Evolutionary conservation across 768 basidiomycete genomes (phyloP).

Genomic region (Wakefieldia striispora): DNA sequence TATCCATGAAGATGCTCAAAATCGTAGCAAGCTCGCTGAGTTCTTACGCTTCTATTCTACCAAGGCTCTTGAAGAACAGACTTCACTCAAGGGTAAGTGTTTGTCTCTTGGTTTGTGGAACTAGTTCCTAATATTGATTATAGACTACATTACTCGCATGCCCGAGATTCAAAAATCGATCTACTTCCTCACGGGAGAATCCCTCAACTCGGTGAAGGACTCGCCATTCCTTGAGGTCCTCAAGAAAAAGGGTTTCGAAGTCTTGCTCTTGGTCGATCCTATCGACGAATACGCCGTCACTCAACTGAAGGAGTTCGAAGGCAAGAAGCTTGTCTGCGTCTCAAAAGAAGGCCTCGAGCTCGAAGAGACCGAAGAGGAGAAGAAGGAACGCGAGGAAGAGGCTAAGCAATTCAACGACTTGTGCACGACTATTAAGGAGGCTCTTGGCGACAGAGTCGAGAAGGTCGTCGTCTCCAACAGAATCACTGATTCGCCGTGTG

Average conservation of each 20-base stretch:
- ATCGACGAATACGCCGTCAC: constrained; percentile 99
- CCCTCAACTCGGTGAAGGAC: constrained; percentile 83
- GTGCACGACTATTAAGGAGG: constrained; percentile 95
- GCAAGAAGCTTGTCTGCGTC: constrained; percentile 95
- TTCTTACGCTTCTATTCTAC: constrained; percentile 99
- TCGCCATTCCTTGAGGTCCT: constrained; percentile 99
- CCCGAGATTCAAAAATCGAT: constrained; percentile 98
- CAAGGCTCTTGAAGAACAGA: constrained; percentile 86
- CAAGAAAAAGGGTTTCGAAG: constrained; percentile 99
- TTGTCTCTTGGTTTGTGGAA: background rate
- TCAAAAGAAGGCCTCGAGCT: constrained; percentile 99
- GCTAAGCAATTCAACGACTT: constrained; percentile 80
- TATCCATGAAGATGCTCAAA: constrained; percentile 98
- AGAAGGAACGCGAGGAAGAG: constrained; percentile 85
- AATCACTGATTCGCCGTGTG: constrained; percentile 94
- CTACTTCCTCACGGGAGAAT: constrained; percentile 99
- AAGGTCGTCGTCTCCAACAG: constrained; percentile 98
- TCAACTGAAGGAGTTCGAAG: constrained; percentile 98
- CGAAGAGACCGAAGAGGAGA: constrained; percentile 98
- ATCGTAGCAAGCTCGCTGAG: constrained; percentile 98
- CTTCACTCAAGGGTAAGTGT: constrained; percentile 83
- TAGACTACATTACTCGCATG: constrained; percentile 99
- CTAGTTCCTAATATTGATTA: background rate
- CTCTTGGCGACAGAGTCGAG: constrained; percentile 98
- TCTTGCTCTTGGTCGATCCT: constrained; percentile 95